phyloP scores from a whole-genome alignment of 768 basidiomycete species.

The Tricholoma sp. region DNA sequence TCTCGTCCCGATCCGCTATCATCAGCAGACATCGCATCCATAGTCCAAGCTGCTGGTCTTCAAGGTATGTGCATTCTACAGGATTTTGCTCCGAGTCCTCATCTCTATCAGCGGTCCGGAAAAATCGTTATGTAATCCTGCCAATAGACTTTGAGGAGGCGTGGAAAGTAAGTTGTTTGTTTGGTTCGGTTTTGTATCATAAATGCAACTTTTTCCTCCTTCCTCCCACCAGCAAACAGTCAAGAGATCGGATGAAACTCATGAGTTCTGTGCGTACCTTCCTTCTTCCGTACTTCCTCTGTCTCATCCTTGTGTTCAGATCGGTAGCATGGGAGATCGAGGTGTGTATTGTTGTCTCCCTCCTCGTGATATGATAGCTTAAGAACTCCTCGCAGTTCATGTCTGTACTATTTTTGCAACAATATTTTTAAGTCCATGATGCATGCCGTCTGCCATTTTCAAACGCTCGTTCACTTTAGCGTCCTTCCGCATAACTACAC shows the following conservation, averaged over 20 bases:
- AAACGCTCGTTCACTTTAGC: conserved; percentile 81
- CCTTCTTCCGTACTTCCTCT: conserved; percentile 2
- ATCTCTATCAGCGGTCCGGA: conserved; percentile 72
- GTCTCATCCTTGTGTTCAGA: conserved; percentile 25
- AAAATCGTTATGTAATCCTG: conserved; percentile 96
- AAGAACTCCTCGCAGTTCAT: conserved; percentile 1
- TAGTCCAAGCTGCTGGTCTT: conserved; percentile 94
- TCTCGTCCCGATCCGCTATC: conserved; percentile 95
- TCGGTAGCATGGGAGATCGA: conserved; percentile 23
- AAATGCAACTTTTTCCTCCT: conserved; percentile 29
- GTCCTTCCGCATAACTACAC: conserved; percentile 49
- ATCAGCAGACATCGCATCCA: conserved; percentile 91
- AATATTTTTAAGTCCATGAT: conserved; percentile 7
- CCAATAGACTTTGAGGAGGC: conserved; percentile 98
- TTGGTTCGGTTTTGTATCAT: conserved; percentile 20
- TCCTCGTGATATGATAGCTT: not conserved
- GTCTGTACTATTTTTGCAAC: conserved; percentile 15
- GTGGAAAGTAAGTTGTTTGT: conserved; percentile 90
- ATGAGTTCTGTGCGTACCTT: conserved; percentile 84
- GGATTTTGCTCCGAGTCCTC: conserved; percentile 1
- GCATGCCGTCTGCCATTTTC: not conserved
- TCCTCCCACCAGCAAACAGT: conserved; percentile 75
- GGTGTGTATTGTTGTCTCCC: conserved; percentile 12
- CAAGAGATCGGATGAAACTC: conserved; percentile 93
- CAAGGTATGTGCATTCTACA: conserved; percentile 58